Evolutionary conservation across 2,329 filamentous ascomycete species (phyloP).

Genomic region (Ilyonectria sp.): DNA sequence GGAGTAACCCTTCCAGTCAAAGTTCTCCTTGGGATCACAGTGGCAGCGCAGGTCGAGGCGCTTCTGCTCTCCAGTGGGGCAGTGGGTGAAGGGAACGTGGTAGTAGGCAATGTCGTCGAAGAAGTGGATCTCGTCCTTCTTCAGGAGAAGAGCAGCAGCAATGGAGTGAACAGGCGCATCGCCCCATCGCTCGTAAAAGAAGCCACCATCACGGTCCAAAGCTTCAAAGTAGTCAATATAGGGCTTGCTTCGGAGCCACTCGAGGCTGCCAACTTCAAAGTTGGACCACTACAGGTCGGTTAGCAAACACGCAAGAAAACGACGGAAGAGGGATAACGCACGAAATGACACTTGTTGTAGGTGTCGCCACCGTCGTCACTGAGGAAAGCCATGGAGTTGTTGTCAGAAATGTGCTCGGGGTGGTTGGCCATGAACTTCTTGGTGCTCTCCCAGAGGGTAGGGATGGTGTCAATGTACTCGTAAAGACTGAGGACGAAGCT

Average conservation of each 20-base stretch:
- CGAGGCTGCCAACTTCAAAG: conserved; percentile 94
- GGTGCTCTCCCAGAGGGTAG: conserved; percentile 93
- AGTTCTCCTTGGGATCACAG: conserved; percentile 97
- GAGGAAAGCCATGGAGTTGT: conserved; percentile 91
- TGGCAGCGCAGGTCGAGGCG: conserved; percentile 90
- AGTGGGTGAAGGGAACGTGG: conserved; percentile 98
- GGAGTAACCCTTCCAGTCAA: conserved; percentile 99
- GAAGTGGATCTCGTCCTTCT: conserved; percentile 96
- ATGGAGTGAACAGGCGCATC: conserved; percentile 99
- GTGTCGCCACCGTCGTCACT: conserved; percentile 92
- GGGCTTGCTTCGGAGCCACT: conserved; percentile 91
- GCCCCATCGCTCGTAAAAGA: conserved; percentile 99
- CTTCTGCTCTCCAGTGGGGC: conserved; percentile 89
- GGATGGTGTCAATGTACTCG: conserved; percentile 97
- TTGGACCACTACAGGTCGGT: conserved; percentile 86
- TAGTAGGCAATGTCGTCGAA: conserved; percentile 99
- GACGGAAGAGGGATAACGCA: conserved; percentile 62
- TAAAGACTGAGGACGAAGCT: conserved; percentile 96
- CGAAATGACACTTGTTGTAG: conserved; percentile 98
- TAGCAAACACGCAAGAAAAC: not conserved
- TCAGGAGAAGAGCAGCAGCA: conserved; percentile 86
- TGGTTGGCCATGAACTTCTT: conserved; percentile 94
- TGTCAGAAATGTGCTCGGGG: conserved; percentile 87
- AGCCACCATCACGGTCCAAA: conserved; percentile 92
- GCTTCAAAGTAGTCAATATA: conserved; percentile 94